Evolutionary conservation across 2,329 filamentous ascomycete species (phyloP).

Genomic region (Xenoacremonium recifei): DNA sequence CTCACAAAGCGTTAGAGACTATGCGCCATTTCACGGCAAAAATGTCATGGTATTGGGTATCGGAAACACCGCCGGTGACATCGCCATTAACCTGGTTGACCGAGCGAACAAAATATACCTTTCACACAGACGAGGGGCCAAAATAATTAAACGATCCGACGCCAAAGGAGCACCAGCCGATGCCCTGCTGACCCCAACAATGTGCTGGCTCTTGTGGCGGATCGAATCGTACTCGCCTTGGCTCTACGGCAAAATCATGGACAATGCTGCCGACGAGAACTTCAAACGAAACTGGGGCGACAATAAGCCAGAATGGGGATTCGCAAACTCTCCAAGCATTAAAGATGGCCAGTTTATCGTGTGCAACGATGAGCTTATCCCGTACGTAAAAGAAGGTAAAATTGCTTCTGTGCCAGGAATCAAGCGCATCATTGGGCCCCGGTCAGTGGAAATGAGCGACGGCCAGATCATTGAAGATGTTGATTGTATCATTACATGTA

Average conservation of each 20-base stretch:
- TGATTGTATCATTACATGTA: conserved; percentile 1
- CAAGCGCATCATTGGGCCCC: background rate
- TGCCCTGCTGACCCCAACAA: background rate
- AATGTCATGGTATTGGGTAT: background rate
- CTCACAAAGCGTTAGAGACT: conserved; percentile 1
- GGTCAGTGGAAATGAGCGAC: conserved; percentile 1
- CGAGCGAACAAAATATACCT: conserved; percentile 1
- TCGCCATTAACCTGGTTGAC: conserved; percentile 1
- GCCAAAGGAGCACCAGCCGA: background rate
- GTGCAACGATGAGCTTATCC: background rate
- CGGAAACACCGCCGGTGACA: background rate
- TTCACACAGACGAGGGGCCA: conserved; percentile 1
- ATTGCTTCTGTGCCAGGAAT: background rate
- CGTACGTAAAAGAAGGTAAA: background rate
- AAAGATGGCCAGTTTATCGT: background rate
- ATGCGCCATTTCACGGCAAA: background rate
- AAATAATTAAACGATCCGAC: background rate
- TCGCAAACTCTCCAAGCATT: background rate
- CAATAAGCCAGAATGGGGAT: conserved; percentile 2
- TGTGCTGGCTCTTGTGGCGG: background rate
- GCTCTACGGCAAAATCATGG: conserved; percentile 1
- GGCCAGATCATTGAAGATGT: conserved; percentile 1
- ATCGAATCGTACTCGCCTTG: background rate
- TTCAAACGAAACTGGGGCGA: conserved; percentile 3
- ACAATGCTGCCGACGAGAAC: background rate